Evolutionary conservation across 2,329 filamentous ascomycete genomes (phyloP).

Genomic region (Trichoderma atrobrunneum): DNA sequence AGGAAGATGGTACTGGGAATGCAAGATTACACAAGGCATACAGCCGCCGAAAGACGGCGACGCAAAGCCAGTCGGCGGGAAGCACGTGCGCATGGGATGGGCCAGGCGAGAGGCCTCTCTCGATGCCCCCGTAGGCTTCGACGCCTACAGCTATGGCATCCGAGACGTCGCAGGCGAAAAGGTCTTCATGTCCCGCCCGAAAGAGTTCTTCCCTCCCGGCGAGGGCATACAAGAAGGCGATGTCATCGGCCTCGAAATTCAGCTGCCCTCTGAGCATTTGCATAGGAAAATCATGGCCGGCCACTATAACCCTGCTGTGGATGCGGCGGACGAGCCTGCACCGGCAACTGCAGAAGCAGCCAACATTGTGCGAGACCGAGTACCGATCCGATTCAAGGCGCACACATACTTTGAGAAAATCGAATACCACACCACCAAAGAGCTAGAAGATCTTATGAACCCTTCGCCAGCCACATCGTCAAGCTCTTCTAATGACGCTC

Average conservation of each 20-base stretch:
- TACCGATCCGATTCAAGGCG: slow-evolving; percentile 90
- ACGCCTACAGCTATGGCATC: slow-evolving; percentile 91
- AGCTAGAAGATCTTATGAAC: slow-evolving; percentile 81
- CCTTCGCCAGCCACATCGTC: slow-evolving; percentile 51
- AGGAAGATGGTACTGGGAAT: slow-evolving; percentile 92
- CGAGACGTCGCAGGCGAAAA: slow-evolving; percentile 88
- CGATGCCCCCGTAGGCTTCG: slow-evolving; percentile 81
- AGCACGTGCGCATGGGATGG: slow-evolving; percentile 82
- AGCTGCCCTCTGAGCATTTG: slow-evolving; percentile 77
- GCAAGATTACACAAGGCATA: slow-evolving; percentile 79
- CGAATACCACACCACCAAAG: slow-evolving; percentile 82
- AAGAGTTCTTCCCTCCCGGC: slow-evolving; percentile 77
- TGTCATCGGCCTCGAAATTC: slow-evolving; percentile 90
- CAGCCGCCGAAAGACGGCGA: slow-evolving; percentile 39
- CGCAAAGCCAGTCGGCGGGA: slow-evolving; percentile 47
- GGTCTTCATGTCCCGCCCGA: slow-evolving; percentile 89
- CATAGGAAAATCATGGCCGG: slow-evolving; percentile 87
- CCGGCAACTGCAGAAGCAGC: slow-evolving; percentile 55
- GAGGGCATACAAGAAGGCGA: slow-evolving; percentile 85
- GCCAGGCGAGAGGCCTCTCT: slow-evolving; percentile 76
- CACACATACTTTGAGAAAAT: slow-evolving; percentile 93
- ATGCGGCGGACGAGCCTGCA: slow-evolving; percentile 59
- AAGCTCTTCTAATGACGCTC: slow-evolving; percentile 53
- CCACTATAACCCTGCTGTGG: slow-evolving; percentile 81
- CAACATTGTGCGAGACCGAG: slow-evolving; percentile 91